Evolutionary conservation across 2,329 filamentous ascomycete species (phyloP).

Genomic region (Zalaria sp.): DNA sequence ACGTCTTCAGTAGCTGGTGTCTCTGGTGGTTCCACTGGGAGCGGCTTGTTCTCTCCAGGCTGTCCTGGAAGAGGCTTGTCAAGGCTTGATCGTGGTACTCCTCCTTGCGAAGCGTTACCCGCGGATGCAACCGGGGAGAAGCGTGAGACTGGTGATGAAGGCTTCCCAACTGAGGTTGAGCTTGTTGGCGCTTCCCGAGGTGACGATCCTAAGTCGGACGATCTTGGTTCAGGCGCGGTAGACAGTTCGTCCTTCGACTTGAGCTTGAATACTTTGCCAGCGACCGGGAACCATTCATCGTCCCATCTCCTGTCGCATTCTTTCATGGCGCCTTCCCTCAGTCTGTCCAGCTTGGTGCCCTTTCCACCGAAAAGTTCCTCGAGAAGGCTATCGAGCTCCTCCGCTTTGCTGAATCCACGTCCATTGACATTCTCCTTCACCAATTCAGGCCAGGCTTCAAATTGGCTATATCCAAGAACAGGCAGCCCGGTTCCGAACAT

Average conservation of each 20-base stretch:
- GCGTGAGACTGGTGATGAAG: not conserved
- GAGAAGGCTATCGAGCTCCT: slow-evolving; percentile 51
- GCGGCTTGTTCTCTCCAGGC: not conserved
- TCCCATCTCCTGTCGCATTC: slow-evolving; percentile 77
- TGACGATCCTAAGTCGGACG: not conserved
- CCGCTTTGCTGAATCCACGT: slow-evolving; percentile 61
- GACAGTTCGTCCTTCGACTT: not conserved
- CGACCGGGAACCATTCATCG: slow-evolving; percentile 79
- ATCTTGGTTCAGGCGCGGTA: not conserved
- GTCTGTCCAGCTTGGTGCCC: slow-evolving; percentile 50
- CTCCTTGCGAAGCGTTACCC: not conserved
- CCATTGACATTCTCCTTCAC: slow-evolving; percentile 80
- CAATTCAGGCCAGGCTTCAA: slow-evolving; percentile 83
- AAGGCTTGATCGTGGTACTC: not conserved
- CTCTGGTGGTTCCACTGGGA: not conserved
- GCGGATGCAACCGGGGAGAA: not conserved
- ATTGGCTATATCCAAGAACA: slow-evolving; percentile 72
- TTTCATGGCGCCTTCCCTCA: slow-evolving; percentile 54
- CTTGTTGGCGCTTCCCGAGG: not conserved
- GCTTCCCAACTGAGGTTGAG: not conserved
- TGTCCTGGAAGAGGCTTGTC: not conserved
- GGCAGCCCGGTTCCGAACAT: slow-evolving; percentile 95
- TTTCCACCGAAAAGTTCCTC: slow-evolving; percentile 46
- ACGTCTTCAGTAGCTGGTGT: too few species aligned
- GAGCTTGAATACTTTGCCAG: slow-evolving; percentile 31